phyloP scores from a whole-genome alignment of 192 early-diverging fungal species.

The Hyaloraphidium curvatum region DNA sequence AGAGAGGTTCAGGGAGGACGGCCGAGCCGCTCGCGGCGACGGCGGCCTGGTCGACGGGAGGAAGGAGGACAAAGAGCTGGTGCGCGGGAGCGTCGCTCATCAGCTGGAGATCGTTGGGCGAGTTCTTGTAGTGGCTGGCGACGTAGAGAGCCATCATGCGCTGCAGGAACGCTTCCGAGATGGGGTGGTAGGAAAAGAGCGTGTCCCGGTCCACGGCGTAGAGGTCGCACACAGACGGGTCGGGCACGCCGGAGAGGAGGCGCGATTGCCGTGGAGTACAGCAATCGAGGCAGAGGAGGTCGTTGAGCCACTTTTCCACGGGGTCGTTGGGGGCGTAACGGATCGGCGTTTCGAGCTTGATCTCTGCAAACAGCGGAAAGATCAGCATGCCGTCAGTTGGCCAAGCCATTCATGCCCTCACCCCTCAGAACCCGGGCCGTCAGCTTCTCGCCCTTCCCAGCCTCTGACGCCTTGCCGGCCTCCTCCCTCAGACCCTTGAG shows the following conservation, averaged over 20 bases:
- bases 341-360: constrained; percentile 86
- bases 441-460: no score
- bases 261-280: constrained; percentile 15
- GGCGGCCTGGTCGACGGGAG: constrained; percentile 54
- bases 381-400: no score
- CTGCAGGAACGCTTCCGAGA: constrained; percentile 89
- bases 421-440: no score
- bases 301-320: constrained; percentile 89
- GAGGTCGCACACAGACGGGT: constrained; percentile 83
- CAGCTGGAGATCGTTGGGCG: constrained; percentile 92
- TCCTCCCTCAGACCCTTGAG: constrained; percentile 90
- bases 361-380: no score
- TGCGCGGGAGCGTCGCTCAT: constrained; percentile 96
- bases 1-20: constrained; percentile 76
- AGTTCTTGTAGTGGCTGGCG: constrained; percentile 98
- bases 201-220: constrained; percentile 96
- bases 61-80: constrained; percentile 88
- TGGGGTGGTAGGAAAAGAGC: constrained; percentile 94
- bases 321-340: constrained; percentile 71
- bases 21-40: constrained; percentile 24
- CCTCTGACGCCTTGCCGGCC: no score
- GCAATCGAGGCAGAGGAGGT: constrained; percentile 78
- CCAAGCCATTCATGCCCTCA: no score
- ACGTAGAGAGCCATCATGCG: constrained; percentile 95
- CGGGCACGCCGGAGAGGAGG: constrained; percentile 51